Percentiles rank a stretch among this genome's conserved stretches.
phyloP scores from a whole-genome alignment of 208 protist genomes.

The Leishmania aethiopica region DNA sequence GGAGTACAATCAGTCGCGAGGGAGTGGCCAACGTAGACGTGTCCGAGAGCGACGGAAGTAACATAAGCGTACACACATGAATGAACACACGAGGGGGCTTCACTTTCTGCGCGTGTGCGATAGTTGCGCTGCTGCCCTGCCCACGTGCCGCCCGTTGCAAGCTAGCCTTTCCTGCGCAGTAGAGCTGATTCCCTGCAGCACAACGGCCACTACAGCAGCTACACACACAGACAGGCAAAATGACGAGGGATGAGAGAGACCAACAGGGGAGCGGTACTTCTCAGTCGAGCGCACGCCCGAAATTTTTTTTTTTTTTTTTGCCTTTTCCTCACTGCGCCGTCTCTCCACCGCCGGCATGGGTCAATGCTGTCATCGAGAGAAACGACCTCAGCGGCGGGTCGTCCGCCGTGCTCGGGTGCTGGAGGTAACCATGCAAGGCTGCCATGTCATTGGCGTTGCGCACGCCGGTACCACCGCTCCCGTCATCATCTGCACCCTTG shows the following conservation, averaged over 20 bases:
- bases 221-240: neutral
- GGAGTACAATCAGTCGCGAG: neutral
- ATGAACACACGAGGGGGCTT: neutral
- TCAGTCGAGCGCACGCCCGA: neutral
- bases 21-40: neutral
- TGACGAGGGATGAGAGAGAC: neutral
- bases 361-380: slow-evolving; percentile 6
- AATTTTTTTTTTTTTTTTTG: neutral
- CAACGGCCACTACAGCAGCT: neutral
- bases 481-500: neutral
- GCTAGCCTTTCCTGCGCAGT: neutral
- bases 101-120: neutral
- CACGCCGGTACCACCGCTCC: neutral
- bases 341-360: slow-evolving; percentile 2
- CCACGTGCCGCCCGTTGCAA: neutral
- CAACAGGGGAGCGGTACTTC: neutral
- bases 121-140: neutral
- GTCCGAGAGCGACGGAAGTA: neutral
- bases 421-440: slow-evolving; percentile 10
- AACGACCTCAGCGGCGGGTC: slow-evolving; percentile 17
- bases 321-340: too few relatives aligned
- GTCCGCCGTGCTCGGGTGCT: neutral
- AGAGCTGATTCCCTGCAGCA: neutral
- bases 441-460: slow-evolving; percentile 17
- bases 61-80: neutral